Evolutionary conservation across 108 stramenopile species (phyloP).

Genomic region (Nitzschia inconspicua): DNA sequence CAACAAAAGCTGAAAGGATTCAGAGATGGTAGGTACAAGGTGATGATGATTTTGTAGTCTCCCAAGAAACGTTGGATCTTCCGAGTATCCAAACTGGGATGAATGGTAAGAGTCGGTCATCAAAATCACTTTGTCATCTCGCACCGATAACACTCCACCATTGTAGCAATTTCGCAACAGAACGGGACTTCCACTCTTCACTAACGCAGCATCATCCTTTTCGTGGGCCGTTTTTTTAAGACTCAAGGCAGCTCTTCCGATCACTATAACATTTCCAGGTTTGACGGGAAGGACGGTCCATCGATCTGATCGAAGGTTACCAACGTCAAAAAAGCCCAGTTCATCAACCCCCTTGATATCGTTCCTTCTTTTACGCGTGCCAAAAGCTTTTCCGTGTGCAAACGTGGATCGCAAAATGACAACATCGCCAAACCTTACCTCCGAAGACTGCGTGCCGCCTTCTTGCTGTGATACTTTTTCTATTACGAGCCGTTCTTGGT

Average conservation of each 20-base stretch:
- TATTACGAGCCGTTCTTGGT: slow-evolving; percentile 17
- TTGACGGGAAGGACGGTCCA: slow-evolving; percentile 12
- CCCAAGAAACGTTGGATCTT: slow-evolving; percentile 43
- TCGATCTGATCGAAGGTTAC: neutral
- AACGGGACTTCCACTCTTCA: slow-evolving; percentile 62
- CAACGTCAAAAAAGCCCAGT: slow-evolving; percentile 10
- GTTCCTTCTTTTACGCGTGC: slow-evolving; percentile 3
- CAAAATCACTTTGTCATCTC: slow-evolving; percentile 11
- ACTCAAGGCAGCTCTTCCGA: slow-evolving; percentile 19
- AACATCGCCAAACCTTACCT: slow-evolving; percentile 15
- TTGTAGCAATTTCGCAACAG: slow-evolving; percentile 54
- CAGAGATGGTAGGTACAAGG: slow-evolving; percentile 41
- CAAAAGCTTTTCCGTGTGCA: neutral
- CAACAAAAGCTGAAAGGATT: slow-evolving; percentile 56
- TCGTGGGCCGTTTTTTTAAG: neutral
- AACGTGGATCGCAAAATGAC: neutral
- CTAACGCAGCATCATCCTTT: neutral
- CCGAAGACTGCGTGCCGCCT: slow-evolving; percentile 25
- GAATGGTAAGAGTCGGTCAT: slow-evolving; percentile 26
- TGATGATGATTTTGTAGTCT: slow-evolving; percentile 46
- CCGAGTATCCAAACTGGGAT: slow-evolving; percentile 22
- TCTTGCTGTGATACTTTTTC: slow-evolving; percentile 55
- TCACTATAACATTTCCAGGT: slow-evolving; percentile 13
- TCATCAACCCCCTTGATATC: neutral
- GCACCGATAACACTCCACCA: slow-evolving; percentile 63